Evolutionary conservation across 176 grass and related monocot species (phyloP), one percentile per base, ranked within the genome.

Genomic region (Olyra latifolia): DNA sequence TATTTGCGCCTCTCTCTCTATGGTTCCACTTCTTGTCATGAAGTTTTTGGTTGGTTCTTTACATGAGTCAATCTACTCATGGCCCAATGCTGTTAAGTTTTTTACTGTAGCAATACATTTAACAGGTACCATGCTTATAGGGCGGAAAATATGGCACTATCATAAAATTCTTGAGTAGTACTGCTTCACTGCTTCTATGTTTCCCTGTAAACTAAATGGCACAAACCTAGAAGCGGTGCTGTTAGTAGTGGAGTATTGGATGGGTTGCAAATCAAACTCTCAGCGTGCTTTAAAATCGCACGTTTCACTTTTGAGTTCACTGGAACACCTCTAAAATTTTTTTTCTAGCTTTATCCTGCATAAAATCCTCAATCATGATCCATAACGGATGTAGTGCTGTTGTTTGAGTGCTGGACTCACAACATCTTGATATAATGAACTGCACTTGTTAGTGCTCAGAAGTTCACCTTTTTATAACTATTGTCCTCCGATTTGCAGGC

Each of bases 401-500:
- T 66, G 28, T 81, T 81, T 68, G 62, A 59, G 19, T 32, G 9
- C 57, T 64, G 20, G 39, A 6, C 28, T 72, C 13, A 47, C 13
- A 47, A 3, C 32, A 57, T 12, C 46, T 80, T 72, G 42, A 14
- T 61, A 27, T 50, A 52, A 72, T 52, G 45, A 62, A 54, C 6
- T 55, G n/a, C 17, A 22, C 41, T 7, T 45, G 14, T 73, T 45
- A 17, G 5, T 66, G 27, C 69, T 86, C 20, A 20, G 15, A 22
- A 48, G 48, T 84, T 79, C 22, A 68, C 30, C 27, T 59, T 68
- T 20, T 42, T 39, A 13, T 29, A 57, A 77, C 48, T 52, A 35
- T 24, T n/a, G 24, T 67, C 74, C 9, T 76, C 8, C 10, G 10
- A 40, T 80, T 54, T 87, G 75, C 79, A 92, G 90, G 90, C 90